Conservation (phyloP, 2,329 filamentous ascomycete species). For the Monilinia fructigena region DNA sequence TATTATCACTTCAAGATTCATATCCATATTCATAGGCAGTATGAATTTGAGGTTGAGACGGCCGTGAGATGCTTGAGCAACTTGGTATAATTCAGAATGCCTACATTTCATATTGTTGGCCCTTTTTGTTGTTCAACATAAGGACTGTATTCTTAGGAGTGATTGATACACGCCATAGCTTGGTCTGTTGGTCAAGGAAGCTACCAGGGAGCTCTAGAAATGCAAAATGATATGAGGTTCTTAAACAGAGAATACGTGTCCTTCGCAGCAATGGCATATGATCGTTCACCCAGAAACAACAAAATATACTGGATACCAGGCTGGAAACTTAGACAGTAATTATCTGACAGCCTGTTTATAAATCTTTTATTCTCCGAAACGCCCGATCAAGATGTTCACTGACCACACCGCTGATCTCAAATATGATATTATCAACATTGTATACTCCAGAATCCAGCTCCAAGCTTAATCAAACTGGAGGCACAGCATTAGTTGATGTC, state of each 20-base stretch:
- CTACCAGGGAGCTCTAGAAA: not conserved
- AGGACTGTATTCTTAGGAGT: not conserved
- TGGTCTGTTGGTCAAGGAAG: not conserved
- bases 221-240: not conserved
- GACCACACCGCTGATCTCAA: conserved; percentile 21
- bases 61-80: not conserved
- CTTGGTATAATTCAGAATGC: not conserved
- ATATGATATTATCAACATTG: conserved; percentile 19
- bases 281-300: conserved; percentile 5
- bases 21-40: not conserved
- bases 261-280: not conserved
- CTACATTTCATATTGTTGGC: not conserved
- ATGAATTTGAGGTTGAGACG: not conserved
- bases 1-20: not conserved
- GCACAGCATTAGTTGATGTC: conserved; percentile 11
- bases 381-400: conserved; percentile 20
- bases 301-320: not conserved
- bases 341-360: conserved; percentile 16
- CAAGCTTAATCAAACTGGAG: conserved; percentile 35
- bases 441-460: conserved; percentile 11
- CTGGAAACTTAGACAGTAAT: not conserved
- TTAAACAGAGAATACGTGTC: not conserved
- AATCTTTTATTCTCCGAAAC: conserved; percentile 27
- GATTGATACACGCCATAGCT: not conserved
- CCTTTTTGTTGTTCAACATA: not conserved